Evolutionary conservation across 805 yeast genomes (phyloP).

Genomic region (Millerago galiae): DNA sequence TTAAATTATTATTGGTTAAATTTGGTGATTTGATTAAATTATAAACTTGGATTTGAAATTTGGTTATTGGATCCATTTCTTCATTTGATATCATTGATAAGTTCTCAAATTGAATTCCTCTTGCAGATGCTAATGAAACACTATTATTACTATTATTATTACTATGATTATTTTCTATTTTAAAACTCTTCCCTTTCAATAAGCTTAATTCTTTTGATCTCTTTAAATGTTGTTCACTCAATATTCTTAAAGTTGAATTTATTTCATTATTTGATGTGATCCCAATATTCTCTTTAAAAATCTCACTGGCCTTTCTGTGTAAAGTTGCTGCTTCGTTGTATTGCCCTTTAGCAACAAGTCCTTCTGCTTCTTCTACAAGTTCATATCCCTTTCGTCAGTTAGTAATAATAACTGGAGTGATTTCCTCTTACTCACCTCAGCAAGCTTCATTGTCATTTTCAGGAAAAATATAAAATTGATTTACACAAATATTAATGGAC

Average conservation of each 20-base stretch:
- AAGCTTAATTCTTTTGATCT: conserved; percentile 26
- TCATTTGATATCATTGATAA: conserved; percentile 6
- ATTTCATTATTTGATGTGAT: conserved; percentile 24
- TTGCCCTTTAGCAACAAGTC: conserved; percentile 36
- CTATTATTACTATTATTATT: conserved; percentile 2
- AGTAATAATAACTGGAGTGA: neutral
- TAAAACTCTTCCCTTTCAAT: conserved; percentile 4
- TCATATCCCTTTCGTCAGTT: conserved; percentile 35
- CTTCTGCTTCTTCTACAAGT: conserved; percentile 48
- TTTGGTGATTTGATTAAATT: conserved; percentile 18
- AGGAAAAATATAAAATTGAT: too few relatives aligned
- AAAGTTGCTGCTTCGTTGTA: conserved; percentile 32
- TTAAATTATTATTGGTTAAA: conserved; percentile 3
- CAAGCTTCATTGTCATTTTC: neutral
- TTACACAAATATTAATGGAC: too few relatives aligned
- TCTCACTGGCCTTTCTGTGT: conserved; percentile 32
- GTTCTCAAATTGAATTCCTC: conserved; percentile 7
- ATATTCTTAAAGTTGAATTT: conserved; percentile 23
- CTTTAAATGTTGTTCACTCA: conserved; percentile 24
- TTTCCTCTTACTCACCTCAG: neutral
- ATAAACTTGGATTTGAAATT: conserved; percentile 18
- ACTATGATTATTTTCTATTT: neutral
- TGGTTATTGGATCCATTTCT: conserved; percentile 16
- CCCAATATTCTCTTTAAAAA: conserved; percentile 24
- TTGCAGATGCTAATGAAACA: conserved; percentile 10